Evolutionary conservation across 208 protist genomes (phyloP), one percentile per base, ranked within the genome.

Genomic region (Trypanosoma lewisi): DNA sequence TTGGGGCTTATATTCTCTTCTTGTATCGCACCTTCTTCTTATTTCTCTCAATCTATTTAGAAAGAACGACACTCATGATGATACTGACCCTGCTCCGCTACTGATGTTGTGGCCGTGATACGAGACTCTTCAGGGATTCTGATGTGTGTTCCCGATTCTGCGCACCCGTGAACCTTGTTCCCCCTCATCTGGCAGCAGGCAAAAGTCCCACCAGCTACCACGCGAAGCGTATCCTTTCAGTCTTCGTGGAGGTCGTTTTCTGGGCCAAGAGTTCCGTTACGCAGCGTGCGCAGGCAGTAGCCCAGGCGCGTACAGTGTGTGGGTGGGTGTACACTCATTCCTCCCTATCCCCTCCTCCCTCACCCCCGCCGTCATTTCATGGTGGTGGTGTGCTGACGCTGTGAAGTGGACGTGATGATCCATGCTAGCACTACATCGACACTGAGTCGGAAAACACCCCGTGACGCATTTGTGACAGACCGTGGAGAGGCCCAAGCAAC

Each of bases 221-320:
- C 71, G 52, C 61, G 60, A 64, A 78, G 72, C 71, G 64, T 78
- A 73, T 60, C 50, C 56, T 37, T 21, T 78, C 64, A 67, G 48
- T 78, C 72, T 78, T 39, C 54, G 44, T 54, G 72, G 30, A 30
- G 72, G 66, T 78, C 72, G 72, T 78, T 78, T 50, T 73, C 72
- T 65, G 72, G 72, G 59, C 56, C 72, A 41, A 78, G 72, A 78
- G 39, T n/a, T n/a, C n/a, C n/a, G n/a, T 33, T 25, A 12, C 33
- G 21, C 36, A 16, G 19, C 21, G 25, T 1, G 17, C 21, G 59
- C 12, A 33, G 17, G 17, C 39, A 45, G 7, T 31, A 36, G 54
- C 30, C n/a, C n/a, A n/a, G n/a, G n/a, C n/a, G n/a, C n/a, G n/a
- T n/a, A n/a, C n/a, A n/a, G 52, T 37, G 12, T 60, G 12, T 50